phyloP scores from a whole-genome alignment of 2,329 filamentous ascomycete species.

The Beauveria pseudobassiana region DNA sequence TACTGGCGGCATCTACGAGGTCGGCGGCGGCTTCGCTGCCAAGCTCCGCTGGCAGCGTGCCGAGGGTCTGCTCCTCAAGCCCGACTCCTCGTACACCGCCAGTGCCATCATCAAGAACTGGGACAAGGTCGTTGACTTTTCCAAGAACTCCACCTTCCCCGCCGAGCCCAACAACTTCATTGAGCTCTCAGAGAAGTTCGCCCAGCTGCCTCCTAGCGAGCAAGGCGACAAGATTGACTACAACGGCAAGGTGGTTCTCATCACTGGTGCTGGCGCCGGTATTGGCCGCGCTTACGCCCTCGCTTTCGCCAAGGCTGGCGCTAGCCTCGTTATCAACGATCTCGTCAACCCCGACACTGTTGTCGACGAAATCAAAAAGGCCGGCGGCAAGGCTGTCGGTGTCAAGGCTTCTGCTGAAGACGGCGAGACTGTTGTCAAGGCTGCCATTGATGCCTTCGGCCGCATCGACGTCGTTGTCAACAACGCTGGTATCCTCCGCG shows the following conservation, averaged over 20 bases:
- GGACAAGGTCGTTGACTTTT: slow-evolving; percentile 82
- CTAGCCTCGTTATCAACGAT: slow-evolving; percentile 89
- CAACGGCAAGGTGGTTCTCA: slow-evolving; percentile 73
- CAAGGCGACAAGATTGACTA: slow-evolving; percentile 71
- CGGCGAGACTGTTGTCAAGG: slow-evolving; percentile 84
- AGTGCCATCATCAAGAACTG: slow-evolving; percentile 84
- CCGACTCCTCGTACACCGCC: slow-evolving; percentile 81
- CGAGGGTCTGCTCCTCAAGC: slow-evolving; percentile 79
- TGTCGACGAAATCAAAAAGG: slow-evolving; percentile 84
- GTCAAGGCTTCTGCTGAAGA: slow-evolving; percentile 93
- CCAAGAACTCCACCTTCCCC: slow-evolving; percentile 67
- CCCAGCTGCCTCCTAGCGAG: slow-evolving; percentile 67
- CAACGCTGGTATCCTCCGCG: slow-evolving; percentile 94
- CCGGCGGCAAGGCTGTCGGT: slow-evolving; percentile 82
- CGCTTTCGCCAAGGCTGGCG: slow-evolving; percentile 77
- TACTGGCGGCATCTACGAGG: slow-evolving; percentile 87
- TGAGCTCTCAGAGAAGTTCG: slow-evolving; percentile 72
- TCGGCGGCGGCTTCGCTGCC: slow-evolving; percentile 83
- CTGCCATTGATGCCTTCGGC: slow-evolving; percentile 86
- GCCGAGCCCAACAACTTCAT: slow-evolving; percentile 83
- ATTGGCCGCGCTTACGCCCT: slow-evolving; percentile 88
- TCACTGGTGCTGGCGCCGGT: slow-evolving; percentile 83
- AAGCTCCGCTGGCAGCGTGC: slow-evolving; percentile 95
- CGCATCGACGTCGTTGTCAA: slow-evolving; percentile 94
- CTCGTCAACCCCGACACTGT: slow-evolving; percentile 85